Evolutionary conservation across 495 filamentous ascomycete genomes (phyloP).

Genomic region (Apodospora peruviana): DNA sequence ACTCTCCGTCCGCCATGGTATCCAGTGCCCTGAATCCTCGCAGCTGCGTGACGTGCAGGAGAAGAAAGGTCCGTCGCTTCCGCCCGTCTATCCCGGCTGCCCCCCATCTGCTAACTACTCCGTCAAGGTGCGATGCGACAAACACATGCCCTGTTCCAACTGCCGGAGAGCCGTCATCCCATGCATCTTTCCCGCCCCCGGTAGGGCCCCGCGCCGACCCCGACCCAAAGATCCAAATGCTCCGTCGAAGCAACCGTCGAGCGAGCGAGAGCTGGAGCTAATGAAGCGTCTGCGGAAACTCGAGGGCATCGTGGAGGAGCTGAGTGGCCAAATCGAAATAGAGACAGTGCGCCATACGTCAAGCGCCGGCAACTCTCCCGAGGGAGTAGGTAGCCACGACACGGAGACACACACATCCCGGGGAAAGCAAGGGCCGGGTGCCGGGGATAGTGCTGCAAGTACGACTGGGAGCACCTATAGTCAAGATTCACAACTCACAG

Average conservation of each 20-base stretch:
- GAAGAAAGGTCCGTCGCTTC: conserved; percentile 59
- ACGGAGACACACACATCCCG: conserved; percentile 12
- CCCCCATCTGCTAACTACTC: neutral
- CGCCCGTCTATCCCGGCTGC: neutral
- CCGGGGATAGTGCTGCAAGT: conserved; percentile 5
- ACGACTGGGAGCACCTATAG: conserved; percentile 8
- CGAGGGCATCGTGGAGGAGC: conserved; percentile 66
- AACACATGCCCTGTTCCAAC: conserved; percentile 76
- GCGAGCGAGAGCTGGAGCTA: conserved; percentile 64
- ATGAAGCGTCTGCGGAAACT: conserved; percentile 71
- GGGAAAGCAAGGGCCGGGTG: conserved; percentile 5
- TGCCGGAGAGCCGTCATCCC: conserved; percentile 72
- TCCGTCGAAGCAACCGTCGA: conserved; percentile 42
- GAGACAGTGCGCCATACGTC: conserved; percentile 35
- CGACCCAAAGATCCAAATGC: conserved; percentile 54
- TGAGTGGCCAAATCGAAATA: conserved; percentile 53
- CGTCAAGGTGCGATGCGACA: conserved; percentile 63
- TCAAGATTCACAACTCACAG: conserved; percentile 6
- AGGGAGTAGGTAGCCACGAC: conserved; percentile 13
- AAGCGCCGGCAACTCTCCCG: conserved; percentile 35
- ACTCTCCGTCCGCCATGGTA: conserved; percentile 34
- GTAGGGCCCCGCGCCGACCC: conserved; percentile 67
- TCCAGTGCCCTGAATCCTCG: conserved; percentile 52
- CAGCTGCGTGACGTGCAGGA: conserved; percentile 79
- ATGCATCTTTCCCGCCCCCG: conserved; percentile 80